These are phyloP conservation scores for Sabuloglossum arenarium DNA, from an alignment of 495 filamentous ascomycete species.

Conservation along the genomic window DNA sequence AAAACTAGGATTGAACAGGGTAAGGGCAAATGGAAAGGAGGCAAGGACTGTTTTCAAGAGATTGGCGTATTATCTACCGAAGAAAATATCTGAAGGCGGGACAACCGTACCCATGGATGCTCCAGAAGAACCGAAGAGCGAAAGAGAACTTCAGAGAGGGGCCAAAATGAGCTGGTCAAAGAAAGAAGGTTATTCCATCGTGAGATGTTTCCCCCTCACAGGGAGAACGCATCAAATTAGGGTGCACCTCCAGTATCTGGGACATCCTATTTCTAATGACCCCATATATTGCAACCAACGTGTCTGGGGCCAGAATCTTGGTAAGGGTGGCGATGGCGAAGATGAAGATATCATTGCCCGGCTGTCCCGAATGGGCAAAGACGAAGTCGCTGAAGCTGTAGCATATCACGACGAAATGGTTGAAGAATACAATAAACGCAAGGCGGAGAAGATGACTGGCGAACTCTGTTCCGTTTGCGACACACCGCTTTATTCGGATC, in stretches of 20 bases:
- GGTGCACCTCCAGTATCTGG: constrained; percentile 85
- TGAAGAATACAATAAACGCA: constrained; percentile 60
- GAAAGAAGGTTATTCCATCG: constrained; percentile 66
- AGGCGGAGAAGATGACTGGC: constrained; percentile 84
- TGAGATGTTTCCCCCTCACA: constrained; percentile 81
- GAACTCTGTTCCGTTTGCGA: constrained; percentile 58
- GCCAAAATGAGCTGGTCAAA: constrained; percentile 14
- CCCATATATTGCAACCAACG: constrained; percentile 89
- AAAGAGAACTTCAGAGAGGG: constrained; percentile 2
- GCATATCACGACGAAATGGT: constrained; percentile 89
- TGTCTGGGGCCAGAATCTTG: constrained; percentile 71
- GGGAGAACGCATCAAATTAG: constrained; percentile 89
- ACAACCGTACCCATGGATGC: neutral
- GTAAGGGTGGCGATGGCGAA: constrained; percentile 40
- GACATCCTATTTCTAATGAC: constrained; percentile 89
- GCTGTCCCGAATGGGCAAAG: constrained; percentile 78
- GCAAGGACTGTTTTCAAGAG: constrained; percentile 80
- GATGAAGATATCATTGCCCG: constrained; percentile 81
- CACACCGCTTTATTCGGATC: constrained; percentile 82
- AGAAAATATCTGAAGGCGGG: constrained; percentile 2
- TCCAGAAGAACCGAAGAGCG: constrained; percentile 5
- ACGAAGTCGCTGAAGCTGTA: constrained; percentile 72
- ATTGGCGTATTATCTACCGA: constrained; percentile 63
- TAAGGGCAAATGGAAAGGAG: constrained; percentile 76
- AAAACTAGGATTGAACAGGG: constrained; percentile 82